Evolutionary conservation across 2,329 filamentous ascomycete species (phyloP), one percentile per base, ranked within the genome.

Genomic region (Colletotrichum sp.): DNA sequence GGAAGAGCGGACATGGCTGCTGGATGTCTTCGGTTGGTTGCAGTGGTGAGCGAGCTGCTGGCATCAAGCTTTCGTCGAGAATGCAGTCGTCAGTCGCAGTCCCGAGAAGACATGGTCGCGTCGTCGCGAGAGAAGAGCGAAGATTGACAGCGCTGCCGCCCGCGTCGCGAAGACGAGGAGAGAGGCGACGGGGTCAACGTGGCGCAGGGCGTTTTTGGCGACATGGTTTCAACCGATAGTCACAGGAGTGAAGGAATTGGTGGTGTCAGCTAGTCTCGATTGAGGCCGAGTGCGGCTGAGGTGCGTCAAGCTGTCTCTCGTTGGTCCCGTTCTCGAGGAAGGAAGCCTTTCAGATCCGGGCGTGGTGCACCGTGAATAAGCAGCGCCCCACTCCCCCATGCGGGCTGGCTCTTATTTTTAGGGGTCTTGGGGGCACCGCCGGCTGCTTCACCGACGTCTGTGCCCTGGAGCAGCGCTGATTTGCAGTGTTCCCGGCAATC

Each of bases 1-100:
- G 88, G 88, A 36, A 91, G 86, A 63, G 80, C 82, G 6, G 83
- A 75, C 85, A 87, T 86, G 34, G 78, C 27, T 74, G 65, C 13
- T 13, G 24, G 7, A 6, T n/a, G 67, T 47, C 29, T 34, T 27
- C 5, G 21, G n/a, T 8, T n/a, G 18, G 21, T 24, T 3, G 55
- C 4, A 6, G 5, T 27, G 5, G 24, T 13, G 21, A 31, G 13
- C 8, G 33, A 0, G 31, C 5, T 55, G 7, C 21, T 24, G 33
- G 33, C n/a, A 1, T n/a, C 1, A 24, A 59, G 16, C 29, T 6
- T 59, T 16, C 21, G 21, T 62, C 13, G 16, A 43, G 59, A 16
- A 27, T 15, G 29, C 33, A 34, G 18, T 70, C 18, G 43, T 59
- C 47, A 47, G 29, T n/a, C 15, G 24, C 15, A 13, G 2, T 18